Evolutionary conservation across 1,139 yeast genomes (phyloP).

Genomic region (Candida pseudoviswanathii): DNA sequence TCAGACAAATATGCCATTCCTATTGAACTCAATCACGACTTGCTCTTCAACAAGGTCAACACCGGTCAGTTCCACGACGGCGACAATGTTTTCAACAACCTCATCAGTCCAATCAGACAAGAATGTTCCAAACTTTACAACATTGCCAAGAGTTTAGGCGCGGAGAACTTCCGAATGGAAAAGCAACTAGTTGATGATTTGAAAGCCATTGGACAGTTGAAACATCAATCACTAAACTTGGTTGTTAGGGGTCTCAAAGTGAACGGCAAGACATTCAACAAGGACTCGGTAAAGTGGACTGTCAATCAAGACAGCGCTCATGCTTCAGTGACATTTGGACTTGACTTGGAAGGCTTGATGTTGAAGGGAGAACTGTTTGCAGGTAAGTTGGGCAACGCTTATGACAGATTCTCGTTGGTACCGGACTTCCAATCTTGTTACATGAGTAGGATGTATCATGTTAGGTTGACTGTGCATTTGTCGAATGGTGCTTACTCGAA

Average conservation of each 20-base stretch:
- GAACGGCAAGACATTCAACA: conserved; percentile 9
- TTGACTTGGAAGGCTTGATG: conserved; percentile 13
- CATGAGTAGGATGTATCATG: conserved; percentile 37
- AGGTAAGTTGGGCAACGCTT: conserved; percentile 9
- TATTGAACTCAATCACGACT: conserved; percentile 43
- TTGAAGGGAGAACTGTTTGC: conserved; percentile 13
- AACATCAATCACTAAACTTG: conserved; percentile 31
- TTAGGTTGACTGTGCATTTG: conserved; percentile 30
- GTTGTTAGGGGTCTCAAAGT: conserved; percentile 19
- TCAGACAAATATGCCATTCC: conserved; percentile 38
- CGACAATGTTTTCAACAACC: conserved; percentile 28
- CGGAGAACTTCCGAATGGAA: conserved; percentile 32
- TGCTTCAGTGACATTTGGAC: conserved; percentile 12
- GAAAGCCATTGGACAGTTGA: conserved; percentile 28
- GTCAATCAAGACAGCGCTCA: conserved; percentile 1
- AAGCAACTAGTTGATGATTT: conserved; percentile 32
- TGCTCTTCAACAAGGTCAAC: conserved; percentile 29
- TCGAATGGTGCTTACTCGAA: conserved; percentile 30
- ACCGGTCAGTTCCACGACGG: conserved; percentile 18
- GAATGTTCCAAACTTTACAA: conserved; percentile 23
- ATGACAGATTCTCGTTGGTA: conserved; percentile 29
- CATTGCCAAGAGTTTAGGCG: conserved; percentile 25
- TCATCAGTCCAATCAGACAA: conserved; percentile 25
- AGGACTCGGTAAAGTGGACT: conserved; percentile 10
- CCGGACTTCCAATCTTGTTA: conserved; percentile 46